Evolutionary conservation across 2,329 filamentous ascomycete species (phyloP).

Genomic region (Venturiaceae sp.): DNA sequence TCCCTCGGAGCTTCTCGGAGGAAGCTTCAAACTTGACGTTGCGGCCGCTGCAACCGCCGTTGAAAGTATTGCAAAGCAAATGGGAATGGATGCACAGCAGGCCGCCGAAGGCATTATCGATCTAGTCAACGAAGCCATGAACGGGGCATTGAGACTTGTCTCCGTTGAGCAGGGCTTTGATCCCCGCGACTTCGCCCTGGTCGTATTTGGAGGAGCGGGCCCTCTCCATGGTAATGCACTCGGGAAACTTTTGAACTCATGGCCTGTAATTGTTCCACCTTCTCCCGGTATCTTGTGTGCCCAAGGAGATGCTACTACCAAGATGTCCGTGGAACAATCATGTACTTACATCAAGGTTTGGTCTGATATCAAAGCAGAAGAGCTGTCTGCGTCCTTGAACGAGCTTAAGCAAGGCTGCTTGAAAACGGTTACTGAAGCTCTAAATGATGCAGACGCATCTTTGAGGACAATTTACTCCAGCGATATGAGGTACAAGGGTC

Average conservation of each 20-base stretch:
- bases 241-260: conserved; percentile 39
- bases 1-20: conserved; percentile 35
- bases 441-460: conserved; percentile 19
- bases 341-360: conserved; percentile 35
- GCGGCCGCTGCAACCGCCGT: conserved; percentile 32
- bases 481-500: conserved; percentile 40
- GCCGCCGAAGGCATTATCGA: conserved; percentile 40
- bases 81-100: conserved; percentile 31
- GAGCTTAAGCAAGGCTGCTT: conserved; percentile 27
- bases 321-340: conserved; percentile 37
- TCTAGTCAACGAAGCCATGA: conserved; percentile 42
- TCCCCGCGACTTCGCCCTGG: conserved; percentile 40
- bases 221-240: conserved; percentile 42
- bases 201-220: conserved; percentile 41
- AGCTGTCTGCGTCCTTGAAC: conserved; percentile 24
- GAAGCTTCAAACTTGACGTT: conserved; percentile 34
- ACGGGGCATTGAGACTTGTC: conserved; percentile 39
- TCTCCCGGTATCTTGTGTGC: conserved; percentile 41
- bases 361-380: conserved; percentile 22
- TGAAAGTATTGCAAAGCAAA: conserved; percentile 33
- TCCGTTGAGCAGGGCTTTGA: conserved; percentile 44
- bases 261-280: conserved; percentile 43
- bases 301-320: conserved; percentile 40
- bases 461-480: conserved; percentile 29
- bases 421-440: conserved; percentile 28